Conservation (phyloP, 2,329 filamentous ascomycete genomes). For the Gnomoniopsis sp. region DNA sequence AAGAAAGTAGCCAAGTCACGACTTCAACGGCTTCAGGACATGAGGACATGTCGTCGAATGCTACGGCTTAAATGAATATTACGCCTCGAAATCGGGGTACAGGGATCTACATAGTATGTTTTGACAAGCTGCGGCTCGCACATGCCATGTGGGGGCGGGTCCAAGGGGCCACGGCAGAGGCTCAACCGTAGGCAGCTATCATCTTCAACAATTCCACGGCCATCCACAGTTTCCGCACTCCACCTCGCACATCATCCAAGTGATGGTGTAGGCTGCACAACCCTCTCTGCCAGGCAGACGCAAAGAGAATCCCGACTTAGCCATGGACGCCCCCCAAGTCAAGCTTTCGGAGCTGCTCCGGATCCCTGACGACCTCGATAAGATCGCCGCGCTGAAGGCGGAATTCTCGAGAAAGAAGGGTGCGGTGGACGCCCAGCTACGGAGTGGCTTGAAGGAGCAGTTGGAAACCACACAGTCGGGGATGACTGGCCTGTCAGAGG, state of each 20-base stretch:
- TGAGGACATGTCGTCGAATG: too few relatives aligned
- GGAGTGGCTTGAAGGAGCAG: constrained; percentile 84
- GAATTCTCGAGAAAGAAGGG: constrained; percentile 95
- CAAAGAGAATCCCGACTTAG: constrained; percentile 16
- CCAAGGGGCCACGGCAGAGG: too few relatives aligned
- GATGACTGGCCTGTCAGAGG: constrained; percentile 84
- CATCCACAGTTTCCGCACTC: background rate
- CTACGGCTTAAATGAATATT: too few relatives aligned
- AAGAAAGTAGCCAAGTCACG: too few relatives aligned
- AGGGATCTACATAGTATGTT: too few relatives aligned
- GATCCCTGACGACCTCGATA: constrained; percentile 95
- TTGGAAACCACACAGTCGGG: constrained; percentile 91
- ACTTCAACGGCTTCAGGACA: too few relatives aligned
- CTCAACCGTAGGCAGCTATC: constrained; percentile 1
- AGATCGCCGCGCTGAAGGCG: constrained; percentile 82
- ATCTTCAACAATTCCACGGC: background rate
- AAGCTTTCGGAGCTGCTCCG: constrained; percentile 91
- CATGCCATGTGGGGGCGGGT: too few relatives aligned
- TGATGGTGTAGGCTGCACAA: constrained; percentile 11
- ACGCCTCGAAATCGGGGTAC: too few relatives aligned
- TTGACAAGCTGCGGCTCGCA: too few relatives aligned
- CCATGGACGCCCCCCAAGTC: constrained; percentile 66
- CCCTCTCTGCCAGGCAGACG: constrained; percentile 10
- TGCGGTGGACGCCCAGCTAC: constrained; percentile 85
- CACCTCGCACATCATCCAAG: background rate